Evolutionary conservation across 768 basidiomycete species (phyloP).

Genomic region (Trametopsis cervina): DNA sequence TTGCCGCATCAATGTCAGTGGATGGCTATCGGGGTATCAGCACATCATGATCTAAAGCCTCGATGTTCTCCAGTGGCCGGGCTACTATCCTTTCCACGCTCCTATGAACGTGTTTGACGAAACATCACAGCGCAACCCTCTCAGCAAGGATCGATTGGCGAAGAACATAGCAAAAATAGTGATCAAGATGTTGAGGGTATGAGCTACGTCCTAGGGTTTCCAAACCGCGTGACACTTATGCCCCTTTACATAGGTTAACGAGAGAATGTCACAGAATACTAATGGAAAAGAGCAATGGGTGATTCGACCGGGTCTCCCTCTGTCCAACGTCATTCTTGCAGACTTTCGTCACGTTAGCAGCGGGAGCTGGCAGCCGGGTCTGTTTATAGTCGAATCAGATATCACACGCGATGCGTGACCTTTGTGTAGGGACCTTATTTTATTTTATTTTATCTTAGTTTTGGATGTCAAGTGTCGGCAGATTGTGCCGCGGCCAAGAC

Average conservation of each 20-base stretch:
- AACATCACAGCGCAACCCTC: background rate
- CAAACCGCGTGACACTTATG: background rate
- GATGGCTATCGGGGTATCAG: too few relatives aligned
- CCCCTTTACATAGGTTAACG: background rate
- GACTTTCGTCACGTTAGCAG: background rate
- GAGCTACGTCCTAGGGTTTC: background rate
- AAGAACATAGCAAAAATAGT: background rate
- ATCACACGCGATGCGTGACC: too few relatives aligned
- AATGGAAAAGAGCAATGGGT: background rate
- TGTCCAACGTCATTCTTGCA: background rate
- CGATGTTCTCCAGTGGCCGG: background rate
- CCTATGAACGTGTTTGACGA: background rate
- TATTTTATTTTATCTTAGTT: too few relatives aligned
- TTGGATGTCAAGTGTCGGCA: too few relatives aligned
- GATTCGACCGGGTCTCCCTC: background rate
- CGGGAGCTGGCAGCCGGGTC: background rate
- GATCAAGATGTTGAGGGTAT: background rate
- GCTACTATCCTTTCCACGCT: background rate
- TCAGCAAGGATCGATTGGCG: background rate
- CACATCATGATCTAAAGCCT: too few relatives aligned
- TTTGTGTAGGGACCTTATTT: too few relatives aligned
- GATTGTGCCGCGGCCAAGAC: too few relatives aligned
- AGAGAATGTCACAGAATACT: background rate
- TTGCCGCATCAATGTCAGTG: too few relatives aligned
- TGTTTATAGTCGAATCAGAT: background rate